Percentiles rank a stretch among this genome's conserved stretches.
phyloP scores from a whole-genome alignment of 176 grass and related monocot species.

The Puccinellia tenuiflora region DNA sequence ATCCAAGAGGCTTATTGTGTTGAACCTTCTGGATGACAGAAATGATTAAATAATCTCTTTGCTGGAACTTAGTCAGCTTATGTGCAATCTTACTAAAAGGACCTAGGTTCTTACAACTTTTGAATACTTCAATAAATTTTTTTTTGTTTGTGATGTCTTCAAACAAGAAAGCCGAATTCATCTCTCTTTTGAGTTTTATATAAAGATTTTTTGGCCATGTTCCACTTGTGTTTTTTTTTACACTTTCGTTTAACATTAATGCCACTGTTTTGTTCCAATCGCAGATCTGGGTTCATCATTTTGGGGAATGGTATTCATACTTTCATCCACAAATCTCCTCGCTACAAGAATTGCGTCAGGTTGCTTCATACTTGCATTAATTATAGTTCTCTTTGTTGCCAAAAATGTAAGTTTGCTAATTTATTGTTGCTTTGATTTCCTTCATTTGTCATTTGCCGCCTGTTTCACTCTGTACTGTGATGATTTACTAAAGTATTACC shows the following conservation, averaged over 20 bases:
- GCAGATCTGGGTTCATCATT: constrained; percentile 98
- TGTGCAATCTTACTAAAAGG: neutral
- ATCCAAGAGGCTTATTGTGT: neutral
- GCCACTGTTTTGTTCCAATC: constrained; percentile 14
- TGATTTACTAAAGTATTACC: constrained; percentile 20
- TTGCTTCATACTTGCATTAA: constrained; percentile 83
- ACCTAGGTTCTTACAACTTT: neutral
- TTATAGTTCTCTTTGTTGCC: constrained; percentile 89
- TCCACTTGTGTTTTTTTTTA: constrained; percentile 22
- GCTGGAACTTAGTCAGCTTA: neutral
- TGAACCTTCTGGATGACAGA: neutral
- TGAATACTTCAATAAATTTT: neutral
- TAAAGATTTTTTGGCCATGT: neutral
- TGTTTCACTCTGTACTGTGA: neutral
- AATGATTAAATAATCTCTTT: neutral
- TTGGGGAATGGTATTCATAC: constrained; percentile 99
- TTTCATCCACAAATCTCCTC: constrained; percentile 84
- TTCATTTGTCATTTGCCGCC: neutral
- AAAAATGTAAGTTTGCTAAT: constrained; percentile 57
- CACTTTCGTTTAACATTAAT: constrained; percentile 5
- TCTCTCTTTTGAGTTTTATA: neutral
- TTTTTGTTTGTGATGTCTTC: neutral
- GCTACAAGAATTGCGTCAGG: constrained; percentile 87
- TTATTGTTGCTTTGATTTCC: constrained; percentile 1
- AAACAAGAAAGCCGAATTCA: neutral